These are phyloP conservation scores for Fusarium odoratissimum DNA, from an alignment of 2,329 filamentous ascomycete genomes.

Conservation along the genomic window DNA sequence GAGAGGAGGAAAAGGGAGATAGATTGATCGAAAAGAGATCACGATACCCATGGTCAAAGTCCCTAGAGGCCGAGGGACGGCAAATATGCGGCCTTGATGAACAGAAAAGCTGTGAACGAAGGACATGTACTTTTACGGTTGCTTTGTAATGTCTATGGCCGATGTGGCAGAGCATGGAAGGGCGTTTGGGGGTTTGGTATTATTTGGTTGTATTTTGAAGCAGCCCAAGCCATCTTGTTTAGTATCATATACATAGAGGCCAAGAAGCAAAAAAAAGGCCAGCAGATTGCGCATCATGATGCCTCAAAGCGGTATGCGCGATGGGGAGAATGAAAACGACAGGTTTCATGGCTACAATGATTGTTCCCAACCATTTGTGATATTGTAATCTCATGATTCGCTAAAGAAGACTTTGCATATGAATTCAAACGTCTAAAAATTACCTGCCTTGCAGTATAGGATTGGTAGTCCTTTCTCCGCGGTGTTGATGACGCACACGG, in stretches of 20 bases:
- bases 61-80: constrained; percentile 11
- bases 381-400: neutral
- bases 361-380: neutral
- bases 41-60: constrained; percentile 38
- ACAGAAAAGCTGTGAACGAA: constrained; percentile 37
- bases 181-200: constrained; percentile 42
- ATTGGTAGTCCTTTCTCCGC: neutral
- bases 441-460: neutral
- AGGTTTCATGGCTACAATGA: constrained; percentile 30
- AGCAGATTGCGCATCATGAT: constrained; percentile 35
- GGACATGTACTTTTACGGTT: constrained; percentile 46
- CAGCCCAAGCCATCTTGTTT: constrained; percentile 31
- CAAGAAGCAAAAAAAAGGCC: constrained; percentile 32
- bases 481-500: constrained; percentile 33
- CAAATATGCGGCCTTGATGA: constrained; percentile 31
- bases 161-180: constrained; percentile 45
- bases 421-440: neutral
- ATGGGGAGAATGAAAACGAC: constrained; percentile 40
- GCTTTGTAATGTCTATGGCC: constrained; percentile 44
- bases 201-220: constrained; percentile 19
- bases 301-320: constrained; percentile 32
- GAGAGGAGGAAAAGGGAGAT: constrained; percentile 18
- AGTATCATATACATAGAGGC: constrained; percentile 43
- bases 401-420: neutral
- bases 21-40: constrained; percentile 33